Base-by-base conservation (phyloP, 2,329 filamentous ascomycete genomes). In the Hawksworthiomyces lignivorus region DNA sequence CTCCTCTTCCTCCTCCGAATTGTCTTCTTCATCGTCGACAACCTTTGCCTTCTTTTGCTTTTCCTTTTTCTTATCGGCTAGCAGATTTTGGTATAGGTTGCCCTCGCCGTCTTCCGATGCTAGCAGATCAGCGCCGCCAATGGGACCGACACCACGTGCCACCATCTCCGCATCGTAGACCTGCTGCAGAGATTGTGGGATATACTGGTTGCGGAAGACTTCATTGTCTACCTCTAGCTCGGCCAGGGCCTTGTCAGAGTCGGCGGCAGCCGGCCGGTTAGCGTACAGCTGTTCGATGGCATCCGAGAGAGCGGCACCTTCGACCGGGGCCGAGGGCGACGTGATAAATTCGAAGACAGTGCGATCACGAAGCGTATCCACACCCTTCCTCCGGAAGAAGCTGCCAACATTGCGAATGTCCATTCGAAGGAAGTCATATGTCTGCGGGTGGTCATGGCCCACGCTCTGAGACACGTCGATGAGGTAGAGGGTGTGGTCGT, bases 391-490 rank as follows among this genome's bases (percentile, higher is more conserved):
- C 22, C 80, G 73, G 76, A 97, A 98, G 65, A 94, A 98, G 61
- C 94, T 87, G 18, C 80, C 84, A 2, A 94, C 80, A 57, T 98
- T 98, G 72, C 96, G 97, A 63, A 98, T 88, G 58, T 98, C 92
- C 89, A 96, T 97, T 26, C 92, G 82, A 54, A 98, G 64, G 58
- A 98, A 98, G 59, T 97, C 90, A 22, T 94, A 72, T 3, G 86
- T 90, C 44, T 87, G 77, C 0, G 92, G 92, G 61, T 98, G 92
- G 54, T 97, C 90, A 52, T 94, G 89, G 67, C 97, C 94, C 17
- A 98, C 92, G 57, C 85, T 92, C 67, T 98, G 92, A 43, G 87
- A 95, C 32, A 98, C 92, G 63, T 98, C 92, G 61, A 98, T 98
- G 56, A 98, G 84, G 70, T 87, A 95, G 1, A 96, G 77, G 54